Base-by-base conservation (phyloP, 164 flowering plant genomes). In the Macadamia tetraphylla region DNA sequence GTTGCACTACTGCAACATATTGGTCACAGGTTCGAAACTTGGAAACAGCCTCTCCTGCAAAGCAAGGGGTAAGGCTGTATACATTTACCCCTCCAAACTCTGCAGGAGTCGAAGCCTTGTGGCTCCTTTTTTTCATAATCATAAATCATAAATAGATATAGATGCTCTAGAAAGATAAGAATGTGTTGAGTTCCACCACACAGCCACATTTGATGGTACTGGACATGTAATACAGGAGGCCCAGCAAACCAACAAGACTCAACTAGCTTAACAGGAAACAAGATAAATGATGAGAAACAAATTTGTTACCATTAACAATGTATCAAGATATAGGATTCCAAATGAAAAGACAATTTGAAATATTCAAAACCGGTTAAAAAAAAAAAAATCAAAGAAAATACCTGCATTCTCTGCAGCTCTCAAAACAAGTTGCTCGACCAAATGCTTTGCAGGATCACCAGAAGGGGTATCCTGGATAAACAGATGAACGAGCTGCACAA, bases 401-500 rank as follows among this genome's bases (percentile, higher is more conserved):
- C 79, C 73, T 49, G 76, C 79, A 68, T 60, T 69, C 68, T 72
- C 72, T 61, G 79, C 79, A 53, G 79, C 76, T 69, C 70, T 69
- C 29, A 72, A 70, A 52, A 76, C 74, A 60, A 76, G 76, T 63
- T 76, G 70, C 64, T 69, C 76, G 42, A 76, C 70, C 57, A 76
- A 56, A 69, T 76, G 68, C 65, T 72, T 76, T 44, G 79, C 73
- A 15, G 79, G 79, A 66, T 76, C 79, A 29, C 76, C 79, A 65
- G 58, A 69, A 58, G 79, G 76, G 58, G 69, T 72, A n/a, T 61
- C 65, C 64, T 44, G 61, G 42, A 72, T 69, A 63, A 72, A 76
- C 29, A n/a, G 13, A 68, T 72, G 66, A 48, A 70, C 73, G 49
- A 69, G 67, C 64, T 66, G 65, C 58, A 76, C 79, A 62, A 72